Evolutionary conservation across 2,329 filamentous ascomycete species (phyloP).

Genomic region (Botryotinia globosa): DNA sequence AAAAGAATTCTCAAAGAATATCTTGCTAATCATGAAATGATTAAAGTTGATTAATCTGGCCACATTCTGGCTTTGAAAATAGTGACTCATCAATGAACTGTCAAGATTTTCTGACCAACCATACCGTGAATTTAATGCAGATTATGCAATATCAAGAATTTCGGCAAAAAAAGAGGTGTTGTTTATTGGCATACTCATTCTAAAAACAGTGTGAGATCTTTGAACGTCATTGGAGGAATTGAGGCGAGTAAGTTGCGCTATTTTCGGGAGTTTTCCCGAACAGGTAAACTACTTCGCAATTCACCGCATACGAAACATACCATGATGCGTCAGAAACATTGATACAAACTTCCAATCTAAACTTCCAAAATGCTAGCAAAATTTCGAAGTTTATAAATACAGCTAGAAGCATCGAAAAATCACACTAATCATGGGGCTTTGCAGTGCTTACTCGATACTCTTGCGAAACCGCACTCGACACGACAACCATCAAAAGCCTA

Average conservation of each 20-base stretch:
- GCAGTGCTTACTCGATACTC: background rate
- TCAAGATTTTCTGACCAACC: background rate
- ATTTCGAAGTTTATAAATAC: no score
- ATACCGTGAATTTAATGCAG: background rate
- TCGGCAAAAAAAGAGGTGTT: no score
- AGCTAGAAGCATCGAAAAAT: background rate
- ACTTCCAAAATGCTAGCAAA: background rate
- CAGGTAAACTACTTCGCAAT: background rate
- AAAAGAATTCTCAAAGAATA: background rate
- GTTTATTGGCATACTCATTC: accelerated
- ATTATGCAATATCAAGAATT: background rate
- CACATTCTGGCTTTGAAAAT: background rate
- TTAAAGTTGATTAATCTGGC: background rate
- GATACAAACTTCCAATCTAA: no score
- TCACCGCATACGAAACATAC: background rate
- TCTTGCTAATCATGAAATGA: accelerated
- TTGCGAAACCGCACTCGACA: background rate
- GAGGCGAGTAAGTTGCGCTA: background rate
- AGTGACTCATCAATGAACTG: background rate
- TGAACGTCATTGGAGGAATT: background rate
- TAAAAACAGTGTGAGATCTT: background rate
- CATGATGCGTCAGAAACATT: background rate
- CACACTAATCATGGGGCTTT: background rate
- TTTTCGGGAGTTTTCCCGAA: background rate
- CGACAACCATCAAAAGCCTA: background rate